Conservation (phyloP, 257 asterid species). For the Fraxinus quadrangulata region DNA sequence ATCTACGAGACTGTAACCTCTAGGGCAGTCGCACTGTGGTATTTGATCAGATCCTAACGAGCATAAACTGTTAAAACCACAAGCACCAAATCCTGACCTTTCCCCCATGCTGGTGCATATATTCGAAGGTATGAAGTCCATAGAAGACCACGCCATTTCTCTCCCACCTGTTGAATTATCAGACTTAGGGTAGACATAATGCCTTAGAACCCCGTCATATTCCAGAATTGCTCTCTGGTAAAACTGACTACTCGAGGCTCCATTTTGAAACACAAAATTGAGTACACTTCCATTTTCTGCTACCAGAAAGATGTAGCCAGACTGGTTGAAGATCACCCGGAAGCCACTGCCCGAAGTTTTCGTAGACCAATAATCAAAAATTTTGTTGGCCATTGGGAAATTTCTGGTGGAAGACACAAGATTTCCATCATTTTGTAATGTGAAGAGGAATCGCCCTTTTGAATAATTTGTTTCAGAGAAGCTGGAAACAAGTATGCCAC, state of each 20-base stretch:
- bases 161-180: background rate
- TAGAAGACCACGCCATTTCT: conserved; percentile 17
- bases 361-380: conserved; percentile 13
- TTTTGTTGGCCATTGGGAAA: background rate
- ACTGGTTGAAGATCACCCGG: conserved; percentile 23
- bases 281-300: background rate
- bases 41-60: background rate
- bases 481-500: background rate
- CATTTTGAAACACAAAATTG: background rate
- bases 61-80: conserved; percentile 40
- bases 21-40: conserved; percentile 36
- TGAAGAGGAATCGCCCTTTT: background rate
- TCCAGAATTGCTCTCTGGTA: conserved; percentile 31
- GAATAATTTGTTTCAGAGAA: conserved; percentile 9
- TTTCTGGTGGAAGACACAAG: conserved; percentile 7
- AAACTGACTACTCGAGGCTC: background rate
- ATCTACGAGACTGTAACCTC: conserved; percentile 27
- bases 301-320: conserved; percentile 22
- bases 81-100: conserved; percentile 30
- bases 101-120: conserved; percentile 6
- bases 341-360: conserved; percentile 10
- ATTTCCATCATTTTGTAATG: conserved; percentile 15
- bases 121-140: conserved; percentile 23
- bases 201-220: conserved; percentile 39
- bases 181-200: conserved; percentile 23